Percentiles rank a stretch among this genome's conserved stretches.
Evolutionary conservation across 2,329 filamentous ascomycete genomes (phyloP).

Genomic region (Xenoacremonium recifei): DNA sequence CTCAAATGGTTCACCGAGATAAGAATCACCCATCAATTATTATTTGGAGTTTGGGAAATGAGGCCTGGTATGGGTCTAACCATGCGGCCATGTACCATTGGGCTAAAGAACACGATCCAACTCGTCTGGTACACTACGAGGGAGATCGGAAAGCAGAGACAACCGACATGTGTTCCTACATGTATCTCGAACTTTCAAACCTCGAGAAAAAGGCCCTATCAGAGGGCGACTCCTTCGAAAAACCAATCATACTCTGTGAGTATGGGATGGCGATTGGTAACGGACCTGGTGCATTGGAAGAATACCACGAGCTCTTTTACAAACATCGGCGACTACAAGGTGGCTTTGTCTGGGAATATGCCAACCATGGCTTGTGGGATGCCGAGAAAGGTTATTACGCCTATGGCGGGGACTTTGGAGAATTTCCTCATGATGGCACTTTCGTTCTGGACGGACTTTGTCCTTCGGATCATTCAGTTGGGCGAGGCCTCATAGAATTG

Average conservation of each 20-base stretch:
- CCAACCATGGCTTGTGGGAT: slow-evolving; percentile 55
- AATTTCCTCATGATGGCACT: slow-evolving; percentile 57
- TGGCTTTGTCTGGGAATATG: slow-evolving; percentile 68
- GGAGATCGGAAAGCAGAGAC: slow-evolving; percentile 58
- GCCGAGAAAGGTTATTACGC: slow-evolving; percentile 53
- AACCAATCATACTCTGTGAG: slow-evolving; percentile 60
- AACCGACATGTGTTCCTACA: slow-evolving; percentile 65
- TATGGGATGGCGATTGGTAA: slow-evolving; percentile 71
- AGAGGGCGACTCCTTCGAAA: slow-evolving; percentile 45
- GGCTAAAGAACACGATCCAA: slow-evolving; percentile 54
- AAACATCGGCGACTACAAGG: slow-evolving; percentile 61
- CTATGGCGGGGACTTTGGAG: slow-evolving; percentile 63
- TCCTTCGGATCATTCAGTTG: slow-evolving; percentile 52
- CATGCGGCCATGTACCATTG: slow-evolving; percentile 67
- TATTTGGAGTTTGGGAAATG: slow-evolving; percentile 73
- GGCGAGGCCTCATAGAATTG: slow-evolving; percentile 54
- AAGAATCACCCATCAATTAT: slow-evolving; percentile 71
- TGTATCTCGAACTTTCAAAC: slow-evolving; percentile 59
- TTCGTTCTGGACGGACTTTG: slow-evolving; percentile 63
- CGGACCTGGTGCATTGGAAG: slow-evolving; percentile 66
- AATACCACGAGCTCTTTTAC: slow-evolving; percentile 65
- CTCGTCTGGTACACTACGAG: slow-evolving; percentile 65
- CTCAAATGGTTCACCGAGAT: slow-evolving; percentile 64
- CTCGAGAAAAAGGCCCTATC: slow-evolving; percentile 46
- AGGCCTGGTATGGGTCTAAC: slow-evolving; percentile 70